These are phyloP conservation scores for Aspergillus spinulosporus DNA, from an alignment of 2,329 filamentous ascomycete species.

Conservation along the genomic window DNA sequence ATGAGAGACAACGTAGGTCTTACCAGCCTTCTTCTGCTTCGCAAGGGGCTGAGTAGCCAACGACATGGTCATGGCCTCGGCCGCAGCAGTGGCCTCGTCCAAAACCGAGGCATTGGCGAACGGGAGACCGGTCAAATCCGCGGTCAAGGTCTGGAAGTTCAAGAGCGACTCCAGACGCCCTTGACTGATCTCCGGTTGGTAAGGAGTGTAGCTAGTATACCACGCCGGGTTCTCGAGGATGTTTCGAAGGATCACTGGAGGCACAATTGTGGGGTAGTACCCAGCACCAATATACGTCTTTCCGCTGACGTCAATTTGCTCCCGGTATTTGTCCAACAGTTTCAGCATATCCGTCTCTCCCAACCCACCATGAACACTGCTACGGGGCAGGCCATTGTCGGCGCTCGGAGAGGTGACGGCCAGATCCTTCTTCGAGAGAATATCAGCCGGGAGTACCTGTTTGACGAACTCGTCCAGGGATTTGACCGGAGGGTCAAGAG, in stretches of 20 bases:
- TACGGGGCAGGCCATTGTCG: conserved; percentile 42
- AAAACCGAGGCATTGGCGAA: conserved; percentile 89
- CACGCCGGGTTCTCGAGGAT: conserved; percentile 89
- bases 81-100: conserved; percentile 88
- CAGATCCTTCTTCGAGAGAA: conserved; percentile 67
- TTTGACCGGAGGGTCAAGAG: conserved; percentile 70
- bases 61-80: conserved; percentile 94
- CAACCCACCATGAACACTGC: conserved; percentile 46
- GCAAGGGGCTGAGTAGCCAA: conserved; percentile 71
- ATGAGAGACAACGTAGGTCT: conserved; percentile 81
- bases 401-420: conserved; percentile 54
- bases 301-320: conserved; percentile 62
- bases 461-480: conserved; percentile 79
- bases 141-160: conserved; percentile 93
- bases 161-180: conserved; percentile 86
- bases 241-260: conserved; percentile 89
- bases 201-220: conserved; percentile 98
- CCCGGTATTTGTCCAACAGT: conserved; percentile 42
- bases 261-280: conserved; percentile 84
- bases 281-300: conserved; percentile 77
- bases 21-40: conserved; percentile 71
- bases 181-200: conserved; percentile 96
- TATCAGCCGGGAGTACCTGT: conserved; percentile 78
- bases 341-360: conserved; percentile 48
- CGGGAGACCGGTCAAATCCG: conserved; percentile 80